These are phyloP conservation scores for Rhodotorula sp. DNA, from an alignment of 1,284 basidiomycete genomes.

Conservation along the genomic window DNA sequence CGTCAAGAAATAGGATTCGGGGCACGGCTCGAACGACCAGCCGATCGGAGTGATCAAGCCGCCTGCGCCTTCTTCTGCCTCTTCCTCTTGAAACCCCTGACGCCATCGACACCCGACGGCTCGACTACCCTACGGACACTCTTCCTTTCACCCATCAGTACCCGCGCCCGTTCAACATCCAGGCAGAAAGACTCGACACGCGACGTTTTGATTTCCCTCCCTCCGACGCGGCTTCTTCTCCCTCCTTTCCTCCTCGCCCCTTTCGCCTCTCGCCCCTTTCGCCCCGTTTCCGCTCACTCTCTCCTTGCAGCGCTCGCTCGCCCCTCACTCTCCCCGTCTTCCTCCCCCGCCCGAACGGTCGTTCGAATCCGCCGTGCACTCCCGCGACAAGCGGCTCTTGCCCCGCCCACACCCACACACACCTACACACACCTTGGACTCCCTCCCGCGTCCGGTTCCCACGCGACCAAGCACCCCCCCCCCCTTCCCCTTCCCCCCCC, in stretches of 20 bases:
- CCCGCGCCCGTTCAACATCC: neutral
- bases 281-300: neutral
- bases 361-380: slow-evolving; percentile 21
- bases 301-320: neutral
- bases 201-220: no score
- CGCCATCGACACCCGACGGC: neutral
- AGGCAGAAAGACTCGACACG: no score
- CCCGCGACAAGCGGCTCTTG: neutral
- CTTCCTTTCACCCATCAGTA: neutral
- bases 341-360: slow-evolving; percentile 2
- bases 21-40: slow-evolving; percentile 41
- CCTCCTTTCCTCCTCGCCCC: neutral
- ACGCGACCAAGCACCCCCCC: no score
- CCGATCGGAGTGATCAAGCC: slow-evolving; percentile 26
- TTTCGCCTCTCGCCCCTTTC: neutral
- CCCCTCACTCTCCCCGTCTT: neutral
- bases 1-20: slow-evolving; percentile 44
- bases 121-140: neutral
- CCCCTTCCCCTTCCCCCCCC: no score
- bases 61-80: neutral
- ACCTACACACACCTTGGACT: no score
- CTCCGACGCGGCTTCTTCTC: neutral
- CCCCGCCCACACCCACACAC: no score
- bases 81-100: neutral
- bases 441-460: no score